Base-by-base conservation (phyloP, 2,329 filamentous ascomycete genomes). In the Cladorrhinum sp. region DNA sequence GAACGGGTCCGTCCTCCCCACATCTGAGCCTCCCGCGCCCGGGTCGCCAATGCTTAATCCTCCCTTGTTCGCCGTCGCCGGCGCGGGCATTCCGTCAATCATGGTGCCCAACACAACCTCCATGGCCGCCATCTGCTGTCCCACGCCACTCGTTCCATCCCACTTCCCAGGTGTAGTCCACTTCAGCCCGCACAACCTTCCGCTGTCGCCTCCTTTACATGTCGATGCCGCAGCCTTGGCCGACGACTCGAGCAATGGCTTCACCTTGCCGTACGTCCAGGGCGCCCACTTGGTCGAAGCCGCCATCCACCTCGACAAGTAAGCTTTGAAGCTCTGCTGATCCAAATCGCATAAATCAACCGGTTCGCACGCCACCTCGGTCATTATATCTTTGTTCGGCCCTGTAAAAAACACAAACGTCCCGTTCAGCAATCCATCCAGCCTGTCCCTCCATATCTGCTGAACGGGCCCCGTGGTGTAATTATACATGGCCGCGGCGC, bases 81-180 rank as follows among this genome's bases (percentile, higher is more conserved):
- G 79, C 1, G 73, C 70, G 0, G 67, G 59, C 9, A 75, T 74
- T 6, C 78, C 63, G 36, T 77, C 66, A 54, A 88, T 81, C 71
- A 87, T 77, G 66, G 84, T 86, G 38, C 81, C 81, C 50, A 90
- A 79, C 6, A 88, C 81, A 9, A 88, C 78, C 68, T 89, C 85
- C 71, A 90, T 76, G 2, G 84, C 86, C 1, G 84, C 80, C 87
- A 91, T 90, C 73, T 90, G 86, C 71, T 90, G 86, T 4, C 88
- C 88, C 1, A 90, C 81, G 6, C 87, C 87, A 6, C 78, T 80
- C 1, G 77, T 78, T 23, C 84, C 83, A 69, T 89, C 85, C 73
- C 81, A 89, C 8, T 73, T 72, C 0, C 73, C 76, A 59, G 78
- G 75, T 57, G 80, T 77, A 50, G 79, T 80, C 85, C 86, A 89